Evolutionary conservation across 345 rosid species (phyloP).

Genomic region (Cochlearia excelsa): DNA sequence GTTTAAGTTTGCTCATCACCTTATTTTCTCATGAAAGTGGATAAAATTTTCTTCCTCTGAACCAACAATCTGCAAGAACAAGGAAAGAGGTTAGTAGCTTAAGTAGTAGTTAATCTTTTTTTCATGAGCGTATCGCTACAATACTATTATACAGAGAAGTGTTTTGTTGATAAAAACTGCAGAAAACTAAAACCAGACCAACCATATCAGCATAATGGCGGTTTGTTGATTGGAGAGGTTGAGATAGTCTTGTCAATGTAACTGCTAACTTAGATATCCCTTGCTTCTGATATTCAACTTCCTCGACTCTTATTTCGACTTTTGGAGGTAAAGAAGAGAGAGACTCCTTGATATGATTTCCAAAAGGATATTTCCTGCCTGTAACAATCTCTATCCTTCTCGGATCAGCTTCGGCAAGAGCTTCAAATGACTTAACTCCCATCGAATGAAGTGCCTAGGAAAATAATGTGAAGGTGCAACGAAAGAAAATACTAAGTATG

Average conservation of each 20-base stretch:
- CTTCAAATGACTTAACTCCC: constrained; percentile 84
- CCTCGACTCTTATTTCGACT: constrained; percentile 61
- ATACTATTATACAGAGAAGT: not conserved
- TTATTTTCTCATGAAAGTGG: constrained; percentile 87
- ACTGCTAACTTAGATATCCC: constrained; percentile 56
- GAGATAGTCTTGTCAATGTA: constrained; percentile 70
- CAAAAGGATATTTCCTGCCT: constrained; percentile 88
- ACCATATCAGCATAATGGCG: constrained; percentile 96
- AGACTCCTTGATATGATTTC: constrained; percentile 95
- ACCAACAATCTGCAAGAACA: constrained; percentile 68
- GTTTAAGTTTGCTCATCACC: constrained; percentile 45
- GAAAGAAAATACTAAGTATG: constrained; percentile 2
- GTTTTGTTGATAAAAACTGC: not conserved
- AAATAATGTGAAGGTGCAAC: constrained; percentile 22
- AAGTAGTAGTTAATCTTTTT: constrained; percentile 7
- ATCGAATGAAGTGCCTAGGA: constrained; percentile 80
- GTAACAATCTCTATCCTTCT: constrained; percentile 93
- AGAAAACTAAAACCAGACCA: constrained; percentile 19
- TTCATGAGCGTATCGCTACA: not conserved
- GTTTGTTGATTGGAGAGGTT: constrained; percentile 54
- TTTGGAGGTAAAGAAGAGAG: constrained; percentile 79
- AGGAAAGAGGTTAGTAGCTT: constrained; percentile 24
- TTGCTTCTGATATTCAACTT: constrained; percentile 54
- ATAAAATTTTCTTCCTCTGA: constrained; percentile 85
- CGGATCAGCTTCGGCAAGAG: constrained; percentile 89